These are phyloP conservation scores for Linderniella brevidens DNA, from an alignment of 257 asterid species.

Conservation along the genomic window DNA sequence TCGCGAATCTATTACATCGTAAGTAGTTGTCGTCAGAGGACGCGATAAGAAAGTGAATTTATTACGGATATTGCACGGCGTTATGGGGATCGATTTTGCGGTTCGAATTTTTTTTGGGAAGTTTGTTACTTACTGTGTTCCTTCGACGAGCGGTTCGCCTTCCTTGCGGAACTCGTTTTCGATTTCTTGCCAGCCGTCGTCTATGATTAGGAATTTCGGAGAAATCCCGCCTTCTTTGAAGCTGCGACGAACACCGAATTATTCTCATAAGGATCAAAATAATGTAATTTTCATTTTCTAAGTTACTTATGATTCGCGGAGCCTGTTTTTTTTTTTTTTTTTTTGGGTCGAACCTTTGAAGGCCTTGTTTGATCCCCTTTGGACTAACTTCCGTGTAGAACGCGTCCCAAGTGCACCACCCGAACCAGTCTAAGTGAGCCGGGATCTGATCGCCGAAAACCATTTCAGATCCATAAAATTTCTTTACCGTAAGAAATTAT, in stretches of 20 bases:
- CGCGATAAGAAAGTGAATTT: no score
- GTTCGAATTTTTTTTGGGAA: background rate
- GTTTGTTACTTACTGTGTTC: slow-evolving; percentile 27
- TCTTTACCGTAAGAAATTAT: background rate
- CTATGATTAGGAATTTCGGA: slow-evolving; percentile 40
- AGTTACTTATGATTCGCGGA: no score
- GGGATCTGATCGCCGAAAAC: slow-evolving; percentile 4
- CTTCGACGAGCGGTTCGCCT: slow-evolving; percentile 24
- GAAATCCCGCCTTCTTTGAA: slow-evolving; percentile 32
- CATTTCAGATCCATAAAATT: background rate
- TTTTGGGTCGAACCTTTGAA: slow-evolving; percentile 15
- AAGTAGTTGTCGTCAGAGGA: no score
- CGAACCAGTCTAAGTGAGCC: slow-evolving; percentile 31
- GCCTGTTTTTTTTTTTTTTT: no score
- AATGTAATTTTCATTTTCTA: background rate
- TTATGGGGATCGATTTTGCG: slow-evolving; percentile 3
- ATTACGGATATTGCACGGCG: slow-evolving; percentile 1
- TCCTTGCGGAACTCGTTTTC: slow-evolving; percentile 22
- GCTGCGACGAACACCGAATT: slow-evolving; percentile 9
- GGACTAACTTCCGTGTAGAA: slow-evolving; percentile 24
- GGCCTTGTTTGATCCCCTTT: slow-evolving; percentile 27
- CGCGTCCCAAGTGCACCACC: slow-evolving; percentile 41
- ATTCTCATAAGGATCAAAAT: background rate
- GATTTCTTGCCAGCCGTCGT: slow-evolving; percentile 62
- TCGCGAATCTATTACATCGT: slow-evolving; percentile 33